phyloP scores from a whole-genome alignment of 768 basidiomycete species.

The Collybiopsis confluens region DNA sequence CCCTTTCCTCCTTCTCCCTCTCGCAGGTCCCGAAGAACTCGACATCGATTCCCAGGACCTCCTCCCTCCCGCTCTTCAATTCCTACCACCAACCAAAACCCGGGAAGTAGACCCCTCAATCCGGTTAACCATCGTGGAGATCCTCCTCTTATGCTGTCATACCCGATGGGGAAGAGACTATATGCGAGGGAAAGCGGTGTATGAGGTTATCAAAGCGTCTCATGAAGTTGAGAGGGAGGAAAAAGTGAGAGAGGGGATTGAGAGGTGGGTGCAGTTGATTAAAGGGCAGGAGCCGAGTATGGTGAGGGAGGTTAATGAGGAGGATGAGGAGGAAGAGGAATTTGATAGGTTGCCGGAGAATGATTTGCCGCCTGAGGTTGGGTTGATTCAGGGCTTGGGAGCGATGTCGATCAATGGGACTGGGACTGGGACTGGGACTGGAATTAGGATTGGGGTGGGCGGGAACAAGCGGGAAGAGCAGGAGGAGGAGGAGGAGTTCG shows the following conservation, averaged over 20 bases:
- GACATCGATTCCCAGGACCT: conserved; percentile 92
- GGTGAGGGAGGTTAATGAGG: too few relatives aligned
- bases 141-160: conserved; percentile 82
- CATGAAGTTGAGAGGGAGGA: conserved; percentile 81
- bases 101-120: conserved; percentile 77
- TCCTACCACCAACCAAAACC: conserved; percentile 79
- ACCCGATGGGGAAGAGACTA: conserved; percentile 86
- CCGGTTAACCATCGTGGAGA: conserved; percentile 84
- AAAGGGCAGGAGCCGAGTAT: conserved; percentile 76
- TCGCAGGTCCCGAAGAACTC: conserved; percentile 94
- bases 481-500: too few relatives aligned
- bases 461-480: too few relatives aligned
- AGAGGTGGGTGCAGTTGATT: too few relatives aligned
- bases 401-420: too few relatives aligned
- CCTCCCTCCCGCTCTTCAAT: conserved; percentile 78
- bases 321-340: conserved; percentile 33
- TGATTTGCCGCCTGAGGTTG: conserved; percentile 5
- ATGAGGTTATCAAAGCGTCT: conserved; percentile 74
- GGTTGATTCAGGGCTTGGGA: background rate
- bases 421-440: background rate
- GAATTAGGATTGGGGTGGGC: background rate
- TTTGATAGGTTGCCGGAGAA: conserved; percentile 15
- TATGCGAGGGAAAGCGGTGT: conserved; percentile 76
- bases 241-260: too few relatives aligned
- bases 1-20: conserved; percentile 80